These are phyloP conservation scores for Tilletia walkeri DNA, from an alignment of 1,284 basidiomycete genomes.

Conservation along the genomic window DNA sequence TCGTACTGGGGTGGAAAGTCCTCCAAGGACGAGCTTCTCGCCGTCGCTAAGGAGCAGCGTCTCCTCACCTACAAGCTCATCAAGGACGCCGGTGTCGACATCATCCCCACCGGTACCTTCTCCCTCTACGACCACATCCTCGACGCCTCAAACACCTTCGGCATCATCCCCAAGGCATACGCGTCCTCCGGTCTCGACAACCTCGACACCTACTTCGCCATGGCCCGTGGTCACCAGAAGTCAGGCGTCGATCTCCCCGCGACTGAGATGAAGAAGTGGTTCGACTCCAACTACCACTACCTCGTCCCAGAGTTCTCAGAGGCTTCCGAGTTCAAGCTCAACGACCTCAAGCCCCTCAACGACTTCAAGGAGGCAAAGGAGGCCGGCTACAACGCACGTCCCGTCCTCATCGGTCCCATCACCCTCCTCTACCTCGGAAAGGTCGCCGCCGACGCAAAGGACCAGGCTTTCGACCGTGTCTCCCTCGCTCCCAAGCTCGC, in stretches of 20 bases:
- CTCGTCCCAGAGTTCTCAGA: conserved; percentile 97
- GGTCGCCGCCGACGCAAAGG: conserved; percentile 75
- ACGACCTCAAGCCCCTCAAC: conserved; percentile 85
- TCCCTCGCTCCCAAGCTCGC: conserved; percentile 85
- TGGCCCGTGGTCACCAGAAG: conserved; percentile 96
- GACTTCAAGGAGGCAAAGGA: conserved; percentile 95
- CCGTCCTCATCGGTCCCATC: conserved; percentile 92
- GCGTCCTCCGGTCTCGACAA: conserved; percentile 78
- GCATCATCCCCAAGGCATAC: conserved; percentile 94
- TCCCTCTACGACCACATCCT: conserved; percentile 98
- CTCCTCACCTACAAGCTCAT: conserved; percentile 86
- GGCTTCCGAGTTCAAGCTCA: conserved; percentile 87
- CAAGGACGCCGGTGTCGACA: conserved; percentile 83
- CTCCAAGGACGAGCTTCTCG: conserved; percentile 82
- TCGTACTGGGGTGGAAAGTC: conserved; percentile 92
- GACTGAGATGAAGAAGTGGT: conserved; percentile 99
- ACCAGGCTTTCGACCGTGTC: conserved; percentile 83
- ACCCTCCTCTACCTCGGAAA: conserved; percentile 95
- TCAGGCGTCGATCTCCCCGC: conserved; percentile 92
- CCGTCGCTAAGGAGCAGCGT: conserved; percentile 82
- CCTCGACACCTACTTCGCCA: conserved; percentile 85
- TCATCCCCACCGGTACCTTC: conserved; percentile 94
- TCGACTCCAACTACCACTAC: conserved; percentile 99
- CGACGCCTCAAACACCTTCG: conserved; percentile 94
- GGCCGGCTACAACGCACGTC: conserved; percentile 84